Conservation (phyloP, 177 flowering plant species). For the Vitis hybrid region DNA sequence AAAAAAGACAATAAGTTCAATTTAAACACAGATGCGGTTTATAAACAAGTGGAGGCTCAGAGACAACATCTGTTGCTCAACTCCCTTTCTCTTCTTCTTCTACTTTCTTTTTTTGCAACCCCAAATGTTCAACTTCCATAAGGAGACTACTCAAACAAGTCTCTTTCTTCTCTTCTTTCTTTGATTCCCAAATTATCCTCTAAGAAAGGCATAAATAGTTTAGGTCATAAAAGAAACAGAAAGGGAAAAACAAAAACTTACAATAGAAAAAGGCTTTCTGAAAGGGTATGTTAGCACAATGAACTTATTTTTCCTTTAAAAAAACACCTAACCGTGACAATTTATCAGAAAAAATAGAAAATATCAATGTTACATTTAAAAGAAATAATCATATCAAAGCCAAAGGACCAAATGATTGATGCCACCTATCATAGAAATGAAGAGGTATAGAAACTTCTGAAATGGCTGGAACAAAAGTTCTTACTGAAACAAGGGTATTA, state of each 20-base stretch:
- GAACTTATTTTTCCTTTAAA: too few species aligned
- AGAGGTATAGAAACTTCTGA: not conserved
- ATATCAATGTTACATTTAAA: not conserved
- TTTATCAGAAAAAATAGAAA: not conserved
- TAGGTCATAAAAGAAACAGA: too few species aligned
- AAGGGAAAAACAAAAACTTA: too few species aligned
- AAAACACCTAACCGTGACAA: too few species aligned
- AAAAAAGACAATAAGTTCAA: too few species aligned
- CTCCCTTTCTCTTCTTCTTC: not conserved
- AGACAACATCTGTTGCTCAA: not conserved
- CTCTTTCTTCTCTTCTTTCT: not conserved
- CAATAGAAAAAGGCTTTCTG: too few species aligned
- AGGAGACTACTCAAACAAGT: not conserved
- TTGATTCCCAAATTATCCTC: too few species aligned
- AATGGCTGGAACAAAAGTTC: not conserved
- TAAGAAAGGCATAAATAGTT: too few species aligned
- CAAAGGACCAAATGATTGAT: not conserved
- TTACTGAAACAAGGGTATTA: not conserved
- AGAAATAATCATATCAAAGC: not conserved
- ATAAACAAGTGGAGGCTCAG: too few species aligned
- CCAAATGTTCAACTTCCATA: not conserved
- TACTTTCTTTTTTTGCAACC: not conserved
- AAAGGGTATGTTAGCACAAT: too few species aligned
- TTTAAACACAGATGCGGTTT: too few species aligned
- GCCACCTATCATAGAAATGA: not conserved